Base-by-base conservation (phyloP, 2,329 filamentous ascomycete genomes). In the Periconia digitata region DNA sequence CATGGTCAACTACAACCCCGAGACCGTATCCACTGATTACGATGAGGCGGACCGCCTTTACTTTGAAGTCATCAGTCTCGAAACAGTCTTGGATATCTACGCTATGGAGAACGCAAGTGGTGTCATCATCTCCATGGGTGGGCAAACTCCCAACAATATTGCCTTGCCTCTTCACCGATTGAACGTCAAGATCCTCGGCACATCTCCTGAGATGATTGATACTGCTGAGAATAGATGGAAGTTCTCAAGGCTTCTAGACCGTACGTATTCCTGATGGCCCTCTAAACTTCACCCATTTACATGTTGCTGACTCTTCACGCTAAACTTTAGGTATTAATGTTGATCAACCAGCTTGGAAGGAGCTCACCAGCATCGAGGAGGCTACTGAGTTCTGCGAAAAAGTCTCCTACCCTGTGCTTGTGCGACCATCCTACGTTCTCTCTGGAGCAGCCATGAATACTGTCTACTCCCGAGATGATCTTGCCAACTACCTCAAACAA, bases 371-470 rank as follows among this genome's bases (percentile, higher is more conserved):
- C 76, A 91, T 96, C 57, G 87, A 92, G 36, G 94, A 97, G 66
- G 94, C 94, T 1, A 86, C 83, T 55, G 79, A 80, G 2, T 99
- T 99, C 79, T 96, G 92, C 70, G 79, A 89, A 55, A 87, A 85
- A 62, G 94, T 97, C 44, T 85, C 85, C 10, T 99, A 97, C 72
- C 94, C 94, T 2, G 94, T 97, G 43, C 80, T 99, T 46, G 94
- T 99, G 38, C 86, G 94, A 41, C 94, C 94, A 3, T 97, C 94
- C 0, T 99, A 99, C 66, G 94, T 99, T 39, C 81, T 99, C 6
- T 97, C 94, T 1, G 94, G 94, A 58, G 94, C 94, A 40, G 94
- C 94, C 16, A 99, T 99, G 94, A 99, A 97, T 79, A 97, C 94
- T 0, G 94, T 97, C 29, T 97, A 97, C 77, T 96, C 92, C 0